Evolutionary conservation across 306 rosid species (phyloP).

Genomic region (Quercus alba): DNA sequence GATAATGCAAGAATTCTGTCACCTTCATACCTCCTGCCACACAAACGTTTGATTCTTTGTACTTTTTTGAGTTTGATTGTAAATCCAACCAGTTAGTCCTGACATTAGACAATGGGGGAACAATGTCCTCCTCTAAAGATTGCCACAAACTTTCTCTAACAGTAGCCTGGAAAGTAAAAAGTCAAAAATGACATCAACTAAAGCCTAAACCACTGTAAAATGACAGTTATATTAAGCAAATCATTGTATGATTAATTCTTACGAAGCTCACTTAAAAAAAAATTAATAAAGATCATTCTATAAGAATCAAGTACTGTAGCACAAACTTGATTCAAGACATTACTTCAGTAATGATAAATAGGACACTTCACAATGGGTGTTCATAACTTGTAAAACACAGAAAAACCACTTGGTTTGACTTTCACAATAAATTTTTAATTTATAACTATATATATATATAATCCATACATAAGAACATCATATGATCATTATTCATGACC

Average conservation of each 20-base stretch:
- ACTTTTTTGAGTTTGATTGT: constrained; percentile 65
- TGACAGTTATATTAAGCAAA: neutral
- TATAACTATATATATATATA: neutral
- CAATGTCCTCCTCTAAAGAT: constrained; percentile 91
- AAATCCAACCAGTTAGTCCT: constrained; percentile 91
- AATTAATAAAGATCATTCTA: no score
- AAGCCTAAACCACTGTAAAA: constrained; percentile 11
- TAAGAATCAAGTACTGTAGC: no score
- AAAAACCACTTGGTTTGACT: neutral
- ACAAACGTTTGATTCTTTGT: constrained; percentile 69
- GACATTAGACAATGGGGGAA: constrained; percentile 59
- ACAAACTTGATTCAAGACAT: no score
- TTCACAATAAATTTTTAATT: neutral
- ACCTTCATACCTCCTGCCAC: constrained; percentile 84
- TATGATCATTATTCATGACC: no score
- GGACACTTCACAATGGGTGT: neutral
- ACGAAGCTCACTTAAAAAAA: no score
- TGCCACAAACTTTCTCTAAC: constrained; percentile 75
- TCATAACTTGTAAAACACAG: neutral
- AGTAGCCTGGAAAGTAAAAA: constrained; percentile 55
- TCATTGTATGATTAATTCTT: neutral
- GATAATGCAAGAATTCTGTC: constrained; percentile 20
- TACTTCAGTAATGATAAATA: no score
- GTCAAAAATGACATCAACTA: constrained; percentile 26
- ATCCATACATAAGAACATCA: neutral